phyloP scores from a whole-genome alignment of 202 grass and related monocot species.

The Dendrocalamus latiflorus region DNA sequence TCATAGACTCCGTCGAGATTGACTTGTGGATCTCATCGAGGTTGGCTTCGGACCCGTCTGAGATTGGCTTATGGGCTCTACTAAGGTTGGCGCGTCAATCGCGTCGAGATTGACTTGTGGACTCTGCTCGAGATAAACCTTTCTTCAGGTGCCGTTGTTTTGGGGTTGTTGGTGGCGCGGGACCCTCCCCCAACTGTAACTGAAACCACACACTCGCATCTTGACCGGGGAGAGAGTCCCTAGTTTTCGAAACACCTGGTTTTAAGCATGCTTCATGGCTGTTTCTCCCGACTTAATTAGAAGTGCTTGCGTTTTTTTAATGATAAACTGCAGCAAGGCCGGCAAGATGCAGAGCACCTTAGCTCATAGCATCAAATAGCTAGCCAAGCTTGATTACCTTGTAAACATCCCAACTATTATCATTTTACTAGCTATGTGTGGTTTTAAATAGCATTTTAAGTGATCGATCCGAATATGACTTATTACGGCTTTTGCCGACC shows the following conservation, averaged over 20 bases:
- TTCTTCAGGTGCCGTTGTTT: too few species aligned
- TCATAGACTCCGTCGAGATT: too few species aligned
- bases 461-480: neutral
- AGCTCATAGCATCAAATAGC: neutral
- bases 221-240: neutral
- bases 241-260: neutral
- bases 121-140: too few species aligned
- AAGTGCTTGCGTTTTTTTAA: neutral
- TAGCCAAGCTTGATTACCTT: conserved; percentile 4
- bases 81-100: too few species aligned
- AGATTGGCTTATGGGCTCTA: too few species aligned
- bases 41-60: too few species aligned
- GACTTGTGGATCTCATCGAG: too few species aligned
- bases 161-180: too few species aligned
- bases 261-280: too few species aligned
- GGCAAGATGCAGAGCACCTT: conserved; percentile 18
- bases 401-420: neutral
- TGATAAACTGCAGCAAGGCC: neutral
- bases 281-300: too few species aligned
- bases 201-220: neutral
- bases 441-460: neutral
- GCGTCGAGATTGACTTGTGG: too few species aligned
- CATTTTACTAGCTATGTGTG: neutral
- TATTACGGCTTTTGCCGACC: neutral
- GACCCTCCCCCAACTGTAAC: too few species aligned